phyloP scores from a whole-genome alignment of 176 grass and related monocot species.

The Olyra latifolia region DNA sequence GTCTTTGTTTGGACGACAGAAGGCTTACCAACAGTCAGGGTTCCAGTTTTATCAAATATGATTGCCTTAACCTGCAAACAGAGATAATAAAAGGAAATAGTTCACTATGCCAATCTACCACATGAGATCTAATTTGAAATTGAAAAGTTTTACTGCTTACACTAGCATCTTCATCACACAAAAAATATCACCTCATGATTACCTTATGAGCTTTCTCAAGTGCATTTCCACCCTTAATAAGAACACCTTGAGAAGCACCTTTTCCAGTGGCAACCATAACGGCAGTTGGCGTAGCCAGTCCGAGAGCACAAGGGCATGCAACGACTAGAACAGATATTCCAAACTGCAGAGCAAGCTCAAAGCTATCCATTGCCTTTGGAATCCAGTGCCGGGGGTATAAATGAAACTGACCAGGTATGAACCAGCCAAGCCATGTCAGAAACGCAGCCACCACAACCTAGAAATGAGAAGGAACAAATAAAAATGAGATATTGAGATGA shows the following conservation, averaged over 20 bases:
- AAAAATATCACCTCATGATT: neutral
- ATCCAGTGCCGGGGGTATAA: slow-evolving; percentile 79
- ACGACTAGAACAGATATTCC: slow-evolving; percentile 95
- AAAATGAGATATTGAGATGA: neutral
- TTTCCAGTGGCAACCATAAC: slow-evolving; percentile 99
- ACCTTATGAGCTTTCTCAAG: slow-evolving; percentile 99
- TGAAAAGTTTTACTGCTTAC: neutral
- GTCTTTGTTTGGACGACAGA: slow-evolving; percentile 85
- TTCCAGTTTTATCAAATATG: slow-evolving; percentile 99
- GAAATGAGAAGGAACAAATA: slow-evolving; percentile 28
- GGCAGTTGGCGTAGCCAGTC: slow-evolving; percentile 96
- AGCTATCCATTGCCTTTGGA: slow-evolving; percentile 89
- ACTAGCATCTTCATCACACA: neutral
- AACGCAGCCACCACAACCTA: slow-evolving; percentile 82
- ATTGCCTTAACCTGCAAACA: slow-evolving; percentile 74
- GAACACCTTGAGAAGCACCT: slow-evolving; percentile 95
- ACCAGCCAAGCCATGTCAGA: slow-evolving; percentile 94
- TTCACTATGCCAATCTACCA: slow-evolving; percentile 17
- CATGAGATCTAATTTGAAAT: neutral
- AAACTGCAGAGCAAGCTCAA: slow-evolving; percentile 98
- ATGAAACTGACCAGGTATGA: slow-evolving; percentile 65
- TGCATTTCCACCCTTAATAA: slow-evolving; percentile 96
- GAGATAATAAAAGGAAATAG: neutral
- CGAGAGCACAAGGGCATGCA: slow-evolving; percentile 92
- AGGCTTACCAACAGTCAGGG: slow-evolving; percentile 85